phyloP scores from a whole-genome alignment of 23 red algal genomes.

The Gracilaria gracilis region DNA sequence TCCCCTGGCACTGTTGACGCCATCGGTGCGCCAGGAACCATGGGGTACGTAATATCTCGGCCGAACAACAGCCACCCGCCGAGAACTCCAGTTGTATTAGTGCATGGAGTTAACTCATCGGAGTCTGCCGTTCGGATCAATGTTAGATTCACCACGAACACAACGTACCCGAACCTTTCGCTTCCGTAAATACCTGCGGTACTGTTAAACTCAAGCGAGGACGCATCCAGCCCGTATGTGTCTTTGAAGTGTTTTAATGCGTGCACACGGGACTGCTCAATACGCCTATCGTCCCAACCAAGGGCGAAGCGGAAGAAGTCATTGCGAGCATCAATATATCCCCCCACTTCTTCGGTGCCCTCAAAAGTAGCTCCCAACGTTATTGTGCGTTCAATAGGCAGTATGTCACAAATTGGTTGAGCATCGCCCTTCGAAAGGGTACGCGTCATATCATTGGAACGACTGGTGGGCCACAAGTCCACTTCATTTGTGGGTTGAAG shows the following conservation, averaged over 20 bases:
- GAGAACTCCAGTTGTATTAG: neutral
- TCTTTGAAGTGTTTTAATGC: slow-evolving; percentile 4
- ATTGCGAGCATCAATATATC: neutral
- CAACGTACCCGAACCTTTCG: neutral
- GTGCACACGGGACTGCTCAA: neutral
- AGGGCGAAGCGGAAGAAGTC: slow-evolving; percentile 9
- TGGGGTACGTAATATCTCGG: neutral
- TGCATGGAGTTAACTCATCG: neutral
- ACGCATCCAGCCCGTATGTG: neutral
- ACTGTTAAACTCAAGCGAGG: slow-evolving; percentile 3
- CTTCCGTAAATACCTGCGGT: neutral
- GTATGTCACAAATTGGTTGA: neutral
- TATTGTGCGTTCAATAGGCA: neutral
- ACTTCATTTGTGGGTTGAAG: neutral
- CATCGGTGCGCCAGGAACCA: neutral
- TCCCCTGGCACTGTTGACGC: neutral
- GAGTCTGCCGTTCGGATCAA: slow-evolving; percentile 1
- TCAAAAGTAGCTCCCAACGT: neutral
- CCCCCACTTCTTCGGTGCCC: neutral
- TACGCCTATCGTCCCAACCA: neutral
- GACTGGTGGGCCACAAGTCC: neutral
- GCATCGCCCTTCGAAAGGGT: neutral
- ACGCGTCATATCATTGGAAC: neutral
- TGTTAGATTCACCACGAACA: neutral
- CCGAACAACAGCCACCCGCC: slow-evolving; percentile 19